Base-by-base conservation (phyloP, 768 basidiomycete species). In the Ephemerocybe angulata region DNA sequence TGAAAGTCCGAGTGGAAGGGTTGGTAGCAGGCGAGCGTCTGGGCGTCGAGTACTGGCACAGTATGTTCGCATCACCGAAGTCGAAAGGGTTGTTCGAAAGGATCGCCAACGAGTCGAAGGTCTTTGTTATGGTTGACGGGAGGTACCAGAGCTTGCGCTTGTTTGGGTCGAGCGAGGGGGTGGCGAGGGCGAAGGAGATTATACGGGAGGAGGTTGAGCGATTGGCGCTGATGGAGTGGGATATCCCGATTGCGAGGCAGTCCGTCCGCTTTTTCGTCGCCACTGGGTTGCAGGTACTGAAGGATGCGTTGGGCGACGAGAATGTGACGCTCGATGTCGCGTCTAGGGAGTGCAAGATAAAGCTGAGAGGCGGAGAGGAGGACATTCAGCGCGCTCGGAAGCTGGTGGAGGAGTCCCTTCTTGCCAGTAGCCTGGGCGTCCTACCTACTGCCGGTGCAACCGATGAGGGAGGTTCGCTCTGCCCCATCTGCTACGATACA, bases 401-500 rank as follows among this genome's bases (percentile, higher is more conserved):
- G 44, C 68, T 83, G 17, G 72, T 83, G 28, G 65, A 73, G 1
- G 72, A 51, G n/a, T 48, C 50, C 4, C n/a, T 51, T 15, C 28
- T 40, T 4, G 55, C 44, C 12, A 22, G 28, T 11, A 43, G 42
- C 15, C 3, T 15, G 4, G 55, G 49, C 10, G 1, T 49, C 15
- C 30, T 30, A 4, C 5, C 24, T 5, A 6, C 50, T 3, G n/a
- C 35, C 1, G 12, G n/a, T 19, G 22, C 27, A 1, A 50, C 38
- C 28, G 30, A 29, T 3, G 55, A 47, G 17, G 33, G 51, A 7
- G 60, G 54, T 1, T 54, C 60, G 27, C 62, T 60, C 5, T 93
- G 90, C 61, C 89, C 89, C 0, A 83, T 90, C 3, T 93, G 90
- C 65, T 80, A 90, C 53, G 77, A 76, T 48, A 76, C 82, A 41